Conservation (phyloP, 768 basidiomycete species). For the Macrocybe gigantea region DNA sequence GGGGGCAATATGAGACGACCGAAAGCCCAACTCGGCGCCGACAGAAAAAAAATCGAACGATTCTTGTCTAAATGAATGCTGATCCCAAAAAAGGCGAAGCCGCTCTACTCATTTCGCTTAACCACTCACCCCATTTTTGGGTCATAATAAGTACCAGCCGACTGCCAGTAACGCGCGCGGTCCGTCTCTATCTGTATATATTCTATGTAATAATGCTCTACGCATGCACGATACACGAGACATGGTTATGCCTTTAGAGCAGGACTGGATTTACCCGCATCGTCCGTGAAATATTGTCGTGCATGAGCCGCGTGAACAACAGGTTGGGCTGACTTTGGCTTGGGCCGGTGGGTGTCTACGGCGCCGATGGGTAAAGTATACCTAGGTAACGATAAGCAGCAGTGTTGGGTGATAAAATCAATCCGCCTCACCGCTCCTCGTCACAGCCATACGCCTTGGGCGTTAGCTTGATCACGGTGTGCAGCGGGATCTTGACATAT, state of each 20-base stretch:
- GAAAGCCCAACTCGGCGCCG: no score
- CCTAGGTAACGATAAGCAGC: slow-evolving; percentile 26
- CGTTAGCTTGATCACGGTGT: slow-evolving; percentile 97
- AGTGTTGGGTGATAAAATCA: neutral
- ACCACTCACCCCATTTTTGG: no score
- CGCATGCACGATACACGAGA: no score
- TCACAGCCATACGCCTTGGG: slow-evolving; percentile 99
- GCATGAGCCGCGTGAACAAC: slow-evolving; percentile 25
- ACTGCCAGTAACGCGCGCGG: no score
- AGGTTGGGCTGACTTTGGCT: slow-evolving; percentile 38
- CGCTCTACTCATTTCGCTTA: no score
- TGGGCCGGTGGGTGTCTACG: slow-evolving; percentile 87
- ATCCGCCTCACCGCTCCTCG: slow-evolving; percentile 68
- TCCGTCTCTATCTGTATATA: no score
- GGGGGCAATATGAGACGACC: no score
- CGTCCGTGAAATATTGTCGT: slow-evolving; percentile 39
- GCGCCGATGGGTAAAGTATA: slow-evolving; percentile 89
- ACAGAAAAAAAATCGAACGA: no score
- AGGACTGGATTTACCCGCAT: neutral
- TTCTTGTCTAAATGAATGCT: no score
- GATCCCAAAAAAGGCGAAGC: no score
- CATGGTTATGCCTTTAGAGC: neutral
- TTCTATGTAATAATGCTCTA: no score
- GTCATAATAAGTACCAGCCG: no score
- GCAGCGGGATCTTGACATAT: slow-evolving; percentile 95